Conservation (phyloP, 1,284 basidiomycete genomes). For the Fistulinella staudtii region DNA sequence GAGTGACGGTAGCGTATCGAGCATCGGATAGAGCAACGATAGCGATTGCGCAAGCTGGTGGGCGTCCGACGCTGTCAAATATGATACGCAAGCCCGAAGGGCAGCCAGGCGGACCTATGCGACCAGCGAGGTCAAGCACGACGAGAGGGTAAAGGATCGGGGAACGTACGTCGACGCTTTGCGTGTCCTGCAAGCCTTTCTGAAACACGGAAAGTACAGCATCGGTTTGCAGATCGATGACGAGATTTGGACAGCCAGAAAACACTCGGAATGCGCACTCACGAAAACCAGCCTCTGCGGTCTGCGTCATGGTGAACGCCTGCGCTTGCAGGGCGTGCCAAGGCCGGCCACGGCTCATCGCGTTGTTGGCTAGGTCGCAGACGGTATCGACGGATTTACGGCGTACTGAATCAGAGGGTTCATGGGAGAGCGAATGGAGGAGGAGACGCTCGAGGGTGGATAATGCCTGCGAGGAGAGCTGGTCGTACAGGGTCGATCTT, state of each 20-base stretch:
- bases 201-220: conserved; percentile 60
- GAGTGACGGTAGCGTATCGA: conserved; percentile 58
- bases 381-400: conserved; percentile 70
- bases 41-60: conserved; percentile 55
- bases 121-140: background rate
- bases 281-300: conserved; percentile 36
- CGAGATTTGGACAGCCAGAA: conserved; percentile 62
- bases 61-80: conserved; percentile 53
- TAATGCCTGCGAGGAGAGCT: conserved; percentile 61
- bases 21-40: conserved; percentile 60
- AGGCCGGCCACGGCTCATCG: conserved; percentile 66
- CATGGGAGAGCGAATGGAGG: conserved; percentile 61
- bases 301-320: conserved; percentile 60
- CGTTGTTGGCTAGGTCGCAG: conserved; percentile 67
- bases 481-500: conserved; percentile 63
- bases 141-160: background rate
- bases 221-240: conserved; percentile 68
- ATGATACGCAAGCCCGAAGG: conserved; percentile 59
- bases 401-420: conserved; percentile 53
- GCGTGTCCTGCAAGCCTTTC: conserved; percentile 58
- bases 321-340: conserved; percentile 76
- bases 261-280: conserved; percentile 59
- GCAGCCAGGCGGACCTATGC: conserved; percentile 55
- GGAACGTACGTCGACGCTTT: conserved; percentile 59
- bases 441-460: conserved; percentile 66